Base-by-base conservation (phyloP, 768 basidiomycete species). In the Lentinula detonsa region DNA sequence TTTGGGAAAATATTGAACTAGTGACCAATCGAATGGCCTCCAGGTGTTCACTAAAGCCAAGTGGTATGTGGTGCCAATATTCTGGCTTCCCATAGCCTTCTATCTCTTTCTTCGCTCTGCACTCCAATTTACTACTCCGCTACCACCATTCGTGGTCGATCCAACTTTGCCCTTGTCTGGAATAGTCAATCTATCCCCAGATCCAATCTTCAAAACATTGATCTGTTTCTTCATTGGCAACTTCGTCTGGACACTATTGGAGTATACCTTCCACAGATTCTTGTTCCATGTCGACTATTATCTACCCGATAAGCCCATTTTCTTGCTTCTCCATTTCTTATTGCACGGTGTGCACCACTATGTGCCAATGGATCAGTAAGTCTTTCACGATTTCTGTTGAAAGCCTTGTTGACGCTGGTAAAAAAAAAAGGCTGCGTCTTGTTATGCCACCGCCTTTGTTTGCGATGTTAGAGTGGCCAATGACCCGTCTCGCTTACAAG, bases 341-440 rank as follows among this genome's bases (percentile, higher is more conserved):
- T 78, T 93, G 70, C 97, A 98, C 69, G 97, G 97, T 15, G 86
- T 99, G 39, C 97, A 99, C 70, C 97, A 99, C 73, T 99, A 95
- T 69, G 78, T 99, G 64, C 97, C 95, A 15, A 97, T 98, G 95
- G 95, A 97, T 70, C 79, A 86, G 90, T 92, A 68, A 63, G 83
- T 73, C 5, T 43, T 16, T 52, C 16, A 50, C 31, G 10, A 15
- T 62, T 18, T 15, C 43, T 33, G 28, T 8, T 28, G 11, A 50
- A 43, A n/a, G 0, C 49, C 2, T 33, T 46, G n/a, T 39, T 54
- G 21, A 60, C 58, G 42, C 33, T 45, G 62, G 37, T 39, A 56
- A 45, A 5, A 37, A 48, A 6, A 11, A 5, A 63, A 91, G 93
- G 61, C 75, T 98, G 68, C 85, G 97, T 64, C 86, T 99, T 39